Evolutionary conservation across 345 rosid genomes (phyloP), one percentile per base, ranked within the genome.

Genomic region (Gossypium mustelinum): DNA sequence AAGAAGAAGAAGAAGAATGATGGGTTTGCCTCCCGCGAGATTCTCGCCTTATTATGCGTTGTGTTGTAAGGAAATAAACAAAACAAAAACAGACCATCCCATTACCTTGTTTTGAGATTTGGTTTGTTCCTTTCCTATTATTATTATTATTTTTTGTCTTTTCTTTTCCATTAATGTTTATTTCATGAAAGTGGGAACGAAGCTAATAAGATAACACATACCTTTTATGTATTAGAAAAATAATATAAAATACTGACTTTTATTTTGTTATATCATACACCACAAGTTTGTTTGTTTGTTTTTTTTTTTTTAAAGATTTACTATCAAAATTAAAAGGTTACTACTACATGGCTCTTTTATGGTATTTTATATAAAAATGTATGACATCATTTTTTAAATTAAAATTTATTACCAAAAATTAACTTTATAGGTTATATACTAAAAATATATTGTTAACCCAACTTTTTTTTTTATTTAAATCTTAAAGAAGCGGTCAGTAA

Each of bases 11-110:
- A 10, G 39, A 50, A 54, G 61, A 54, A 29, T 52, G 61, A 69
- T 73, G 20, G 74, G 50, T 24, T 72, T 39, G 70, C 48, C 78
- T 60, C 89, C 90, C 85, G 90, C 92, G 87, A 72, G 86, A 83
- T 68, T 86, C 83, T 81, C 88, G 89, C 85, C 90, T 78, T 73
- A 81, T 39, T 11, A 73, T 56, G 72, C 86, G 86, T 77, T 71
- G 74, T 63, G 56, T 43, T 81, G 80, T 47, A 72, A 74, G 68
- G 3, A 54, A 7, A 55, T 16, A 60, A 27, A 29, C 58, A 54
- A 54, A 58, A 24, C 34, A 57, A 57, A 57, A 9, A 20, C 14
- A 13, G 14, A 60, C 8, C 50, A 27, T 18, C 14, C 7, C 16
- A 12, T 25, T 57, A 27, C 41, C 14, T 60, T 60, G 41, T 6